Percentiles rank a stretch among this genome's conserved stretches.
These are phyloP conservation scores for Golubevia sp. DNA, from an alignment of 1,284 basidiomycete genomes.

Conservation along the genomic window DNA sequence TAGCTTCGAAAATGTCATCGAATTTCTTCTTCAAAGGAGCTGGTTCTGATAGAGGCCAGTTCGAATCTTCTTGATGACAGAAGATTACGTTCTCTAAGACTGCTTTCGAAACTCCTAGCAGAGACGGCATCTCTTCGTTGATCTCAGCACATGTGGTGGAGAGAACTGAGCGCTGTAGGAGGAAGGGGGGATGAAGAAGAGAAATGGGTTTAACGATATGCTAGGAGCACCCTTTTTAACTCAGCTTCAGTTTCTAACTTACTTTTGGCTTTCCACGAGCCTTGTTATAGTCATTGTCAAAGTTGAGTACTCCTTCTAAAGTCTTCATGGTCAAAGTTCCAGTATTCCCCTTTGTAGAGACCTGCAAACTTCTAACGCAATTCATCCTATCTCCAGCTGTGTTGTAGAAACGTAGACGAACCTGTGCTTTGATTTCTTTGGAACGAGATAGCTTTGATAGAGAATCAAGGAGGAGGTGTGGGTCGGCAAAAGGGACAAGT, in stretches of 20 bases:
- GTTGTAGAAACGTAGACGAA: constrained; percentile 53
- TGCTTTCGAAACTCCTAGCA: constrained; percentile 89
- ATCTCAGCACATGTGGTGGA: constrained; percentile 70
- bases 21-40: constrained; percentile 94
- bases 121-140: constrained; percentile 83
- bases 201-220: neutral
- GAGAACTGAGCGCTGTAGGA: constrained; percentile 36
- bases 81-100: constrained; percentile 99
- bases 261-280: constrained; percentile 22
- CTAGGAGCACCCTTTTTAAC: too few relatives aligned
- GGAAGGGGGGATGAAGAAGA: neutral
- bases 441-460: constrained; percentile 34
- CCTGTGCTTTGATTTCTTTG: constrained; percentile 56
- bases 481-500: neutral
- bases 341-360: constrained; percentile 43
- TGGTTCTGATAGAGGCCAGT: constrained; percentile 95
- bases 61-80: constrained; percentile 98
- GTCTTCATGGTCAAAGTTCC: constrained; percentile 56
- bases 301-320: constrained; percentile 50
- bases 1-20: constrained; percentile 99
- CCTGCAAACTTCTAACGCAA: constrained; percentile 56
- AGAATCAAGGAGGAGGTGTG: neutral
- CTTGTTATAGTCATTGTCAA: constrained; percentile 35
- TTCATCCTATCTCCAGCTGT: constrained; percentile 38
- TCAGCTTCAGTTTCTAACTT: neutral